Conservation (phyloP, 148 eudicot species). For the Spergularia bocconei region DNA sequence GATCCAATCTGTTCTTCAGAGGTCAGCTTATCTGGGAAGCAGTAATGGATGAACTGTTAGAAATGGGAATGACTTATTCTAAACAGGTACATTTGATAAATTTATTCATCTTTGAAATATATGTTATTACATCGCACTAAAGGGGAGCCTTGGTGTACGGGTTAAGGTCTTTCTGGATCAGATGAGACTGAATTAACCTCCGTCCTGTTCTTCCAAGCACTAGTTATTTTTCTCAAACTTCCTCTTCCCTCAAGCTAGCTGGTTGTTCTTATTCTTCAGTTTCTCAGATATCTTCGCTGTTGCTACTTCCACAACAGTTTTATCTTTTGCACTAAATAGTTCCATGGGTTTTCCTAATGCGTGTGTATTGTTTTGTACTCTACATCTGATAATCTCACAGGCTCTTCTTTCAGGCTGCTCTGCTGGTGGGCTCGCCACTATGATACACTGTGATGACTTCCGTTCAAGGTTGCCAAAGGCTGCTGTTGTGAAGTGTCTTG, state of each 20-base stretch:
- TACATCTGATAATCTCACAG: conserved; percentile 56
- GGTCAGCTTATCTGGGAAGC: conserved; percentile 95
- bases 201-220: too few relatives aligned
- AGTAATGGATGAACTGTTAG: conserved; percentile 64
- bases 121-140: neutral
- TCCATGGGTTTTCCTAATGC: neutral
- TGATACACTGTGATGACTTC: conserved; percentile 88
- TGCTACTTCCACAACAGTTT: neutral
- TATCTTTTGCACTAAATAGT: neutral
- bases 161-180: neutral
- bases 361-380: conserved; percentile 21
- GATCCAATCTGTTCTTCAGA: conserved; percentile 75
- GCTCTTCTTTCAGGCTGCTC: conserved; percentile 99
- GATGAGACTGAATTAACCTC: neutral
- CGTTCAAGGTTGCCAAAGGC: conserved; percentile 54
- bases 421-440: conserved; percentile 94
- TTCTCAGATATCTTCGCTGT: neutral
- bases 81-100: conserved; percentile 40
- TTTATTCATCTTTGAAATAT: neutral
- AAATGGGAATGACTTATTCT: conserved; percentile 67
- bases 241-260: too few relatives aligned
- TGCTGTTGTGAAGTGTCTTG: conserved; percentile 82
- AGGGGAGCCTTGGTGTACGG: too few relatives aligned
- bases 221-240: too few relatives aligned
- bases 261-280: too few relatives aligned